These are phyloP conservation scores for Meyerozyma athensensis DNA, from an alignment of 1,139 yeast species.

Conservation along the genomic window DNA sequence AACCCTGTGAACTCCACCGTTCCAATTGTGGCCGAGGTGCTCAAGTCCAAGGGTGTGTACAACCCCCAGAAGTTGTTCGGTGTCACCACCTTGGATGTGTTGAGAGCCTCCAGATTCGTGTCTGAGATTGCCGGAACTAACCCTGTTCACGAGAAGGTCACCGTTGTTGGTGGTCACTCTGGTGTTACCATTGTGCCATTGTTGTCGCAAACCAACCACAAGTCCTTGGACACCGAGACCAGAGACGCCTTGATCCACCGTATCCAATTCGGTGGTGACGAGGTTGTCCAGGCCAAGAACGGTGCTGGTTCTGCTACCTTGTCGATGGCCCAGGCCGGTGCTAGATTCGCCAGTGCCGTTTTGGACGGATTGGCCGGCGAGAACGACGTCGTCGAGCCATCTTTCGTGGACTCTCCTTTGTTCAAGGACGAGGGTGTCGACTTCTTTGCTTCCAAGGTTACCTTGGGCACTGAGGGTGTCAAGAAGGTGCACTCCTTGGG, in stretches of 20 bases:
- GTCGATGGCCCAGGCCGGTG: slow-evolving; percentile 97
- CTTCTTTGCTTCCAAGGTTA: slow-evolving; percentile 64
- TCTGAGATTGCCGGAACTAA: slow-evolving; percentile 35
- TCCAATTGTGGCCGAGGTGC: slow-evolving; percentile 85
- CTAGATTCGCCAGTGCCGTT: slow-evolving; percentile 63
- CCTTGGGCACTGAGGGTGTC: slow-evolving; percentile 56
- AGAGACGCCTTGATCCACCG: slow-evolving; percentile 74
- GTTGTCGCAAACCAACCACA: slow-evolving; percentile 61
- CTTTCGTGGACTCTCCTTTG: slow-evolving; percentile 47
- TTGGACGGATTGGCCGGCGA: slow-evolving; percentile 54
- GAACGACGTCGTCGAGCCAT: slow-evolving; percentile 44
- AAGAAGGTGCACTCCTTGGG: slow-evolving; percentile 50
- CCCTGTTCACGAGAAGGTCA: slow-evolving; percentile 60
- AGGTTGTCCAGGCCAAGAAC: slow-evolving; percentile 91
- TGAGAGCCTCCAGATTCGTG: slow-evolving; percentile 79
- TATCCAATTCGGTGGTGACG: slow-evolving; percentile 97
- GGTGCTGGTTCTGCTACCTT: slow-evolving; percentile 94
- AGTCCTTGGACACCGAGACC: slow-evolving; percentile 44
- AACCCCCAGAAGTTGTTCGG: slow-evolving; percentile 83
- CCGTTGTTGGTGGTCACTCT: slow-evolving; percentile 96
- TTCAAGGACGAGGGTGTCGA: slow-evolving; percentile 47
- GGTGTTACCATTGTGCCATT: slow-evolving; percentile 93
- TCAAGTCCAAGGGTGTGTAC: slow-evolving; percentile 69
- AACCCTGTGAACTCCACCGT: slow-evolving; percentile 97
- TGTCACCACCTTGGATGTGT: slow-evolving; percentile 86